These are phyloP conservation scores for Atkinsonella texensis DNA, from an alignment of 2,329 filamentous ascomycete species.

Conservation along the genomic window DNA sequence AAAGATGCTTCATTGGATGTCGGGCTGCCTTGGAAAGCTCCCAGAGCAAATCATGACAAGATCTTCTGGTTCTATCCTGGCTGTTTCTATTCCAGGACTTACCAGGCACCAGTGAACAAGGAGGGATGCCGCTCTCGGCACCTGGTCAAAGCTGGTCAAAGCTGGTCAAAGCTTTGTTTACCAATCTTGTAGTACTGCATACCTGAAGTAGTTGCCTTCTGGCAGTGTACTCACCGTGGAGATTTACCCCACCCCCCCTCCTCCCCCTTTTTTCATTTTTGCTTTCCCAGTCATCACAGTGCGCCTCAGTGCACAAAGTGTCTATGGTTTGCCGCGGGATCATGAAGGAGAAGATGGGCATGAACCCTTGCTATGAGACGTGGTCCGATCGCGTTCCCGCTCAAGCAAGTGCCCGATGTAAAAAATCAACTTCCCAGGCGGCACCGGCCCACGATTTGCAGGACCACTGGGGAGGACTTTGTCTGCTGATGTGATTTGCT, in stretches of 20 bases:
- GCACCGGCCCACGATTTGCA: not conserved
- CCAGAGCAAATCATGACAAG: not conserved
- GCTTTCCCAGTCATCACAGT: not conserved
- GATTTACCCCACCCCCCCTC: too few species aligned
- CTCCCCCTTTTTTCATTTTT: too few species aligned
- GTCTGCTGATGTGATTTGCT: too few species aligned
- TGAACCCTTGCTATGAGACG: not conserved
- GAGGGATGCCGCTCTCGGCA: not conserved
- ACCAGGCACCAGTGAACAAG: not conserved
- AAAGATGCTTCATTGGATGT: not conserved
- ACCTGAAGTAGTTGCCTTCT: not conserved
- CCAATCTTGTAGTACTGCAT: too few species aligned
- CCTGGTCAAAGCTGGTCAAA: not conserved
- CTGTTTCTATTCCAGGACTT: not conserved
- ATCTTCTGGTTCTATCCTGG: not conserved
- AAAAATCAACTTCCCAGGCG: not conserved
- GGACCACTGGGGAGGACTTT: too few species aligned
- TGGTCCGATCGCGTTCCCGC: not conserved
- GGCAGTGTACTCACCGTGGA: not conserved
- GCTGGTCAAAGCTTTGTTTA: too few species aligned
- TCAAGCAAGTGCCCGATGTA: not conserved
- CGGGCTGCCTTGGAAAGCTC: not conserved
- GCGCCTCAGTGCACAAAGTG: not conserved
- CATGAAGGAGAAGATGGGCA: not conserved
- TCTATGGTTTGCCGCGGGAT: not conserved